Percentiles rank a stretch among this genome's conserved stretches.
phyloP scores from a whole-genome alignment of 768 basidiomycete species.

The Goffeauzyma gilvescens region DNA sequence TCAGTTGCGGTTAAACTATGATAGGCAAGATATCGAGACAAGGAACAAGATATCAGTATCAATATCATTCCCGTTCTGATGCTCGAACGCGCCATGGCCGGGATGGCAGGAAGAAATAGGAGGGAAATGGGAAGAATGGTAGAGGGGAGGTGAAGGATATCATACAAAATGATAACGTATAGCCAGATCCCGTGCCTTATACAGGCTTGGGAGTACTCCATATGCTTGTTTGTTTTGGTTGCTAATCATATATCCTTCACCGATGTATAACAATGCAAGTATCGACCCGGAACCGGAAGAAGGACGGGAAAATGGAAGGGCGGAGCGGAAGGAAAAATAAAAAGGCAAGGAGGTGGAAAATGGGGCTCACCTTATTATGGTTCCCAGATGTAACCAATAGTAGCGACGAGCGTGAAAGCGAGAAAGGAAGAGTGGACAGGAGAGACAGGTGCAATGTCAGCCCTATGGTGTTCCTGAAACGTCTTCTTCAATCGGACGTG shows the following conservation, averaged over 20 bases:
- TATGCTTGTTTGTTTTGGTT: slow-evolving; percentile 11
- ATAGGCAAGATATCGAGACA: background rate
- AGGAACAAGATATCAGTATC: slow-evolving; percentile 1
- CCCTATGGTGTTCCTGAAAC: background rate
- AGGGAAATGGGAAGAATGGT: background rate
- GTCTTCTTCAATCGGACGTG: background rate
- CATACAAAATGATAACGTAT: slow-evolving; percentile 9
- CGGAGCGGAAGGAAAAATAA: background rate
- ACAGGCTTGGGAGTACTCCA: slow-evolving; percentile 6
- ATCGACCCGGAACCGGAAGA: background rate
- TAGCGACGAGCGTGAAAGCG: no score
- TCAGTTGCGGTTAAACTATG: background rate
- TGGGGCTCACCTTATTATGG: no score
- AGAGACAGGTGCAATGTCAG: no score
- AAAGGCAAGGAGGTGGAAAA: no score
- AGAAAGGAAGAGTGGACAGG: no score
- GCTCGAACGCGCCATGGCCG: background rate
- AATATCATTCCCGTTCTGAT: background rate
- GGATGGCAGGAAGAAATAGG: background rate
- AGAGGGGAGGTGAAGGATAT: background rate
- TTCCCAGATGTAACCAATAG: no score
- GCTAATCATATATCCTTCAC: slow-evolving; percentile 4
- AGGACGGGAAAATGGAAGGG: background rate
- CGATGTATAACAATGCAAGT: background rate
- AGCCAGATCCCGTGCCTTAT: slow-evolving; percentile 3